Evolutionary conservation across 2,329 filamentous ascomycete species (phyloP), one percentile per base, ranked within the genome.

Genomic region (Parascedosporium putredinis): DNA sequence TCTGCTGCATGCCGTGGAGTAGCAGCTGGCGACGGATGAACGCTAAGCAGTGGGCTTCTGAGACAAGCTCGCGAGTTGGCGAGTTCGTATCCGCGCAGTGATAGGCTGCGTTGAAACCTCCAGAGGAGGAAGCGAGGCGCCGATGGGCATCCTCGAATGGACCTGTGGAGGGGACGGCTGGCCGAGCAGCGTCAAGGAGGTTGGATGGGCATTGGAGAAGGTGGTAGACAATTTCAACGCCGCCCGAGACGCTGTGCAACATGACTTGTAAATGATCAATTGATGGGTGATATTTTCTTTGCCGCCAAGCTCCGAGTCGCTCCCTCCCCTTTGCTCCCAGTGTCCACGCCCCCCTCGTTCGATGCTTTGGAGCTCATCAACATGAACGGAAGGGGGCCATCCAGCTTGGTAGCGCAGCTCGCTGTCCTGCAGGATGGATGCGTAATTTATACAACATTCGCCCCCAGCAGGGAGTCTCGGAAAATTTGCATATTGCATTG

Each of bases 61-160:
- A 20, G 38, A 42, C 16, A 20, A 42, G 38, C 23, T 42, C 38
- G 38, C 23, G 38, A 42, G 38, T 42, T 42, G 16, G 38, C 23
- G 38, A 42, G 38, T 42, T 42, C 38, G 38, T 42, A 42, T 42
- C 10, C 38, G n/a, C 38, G 16, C 38, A 42, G 23, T 42, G 38
- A 42, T 42, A 42, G 38, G 38, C 20, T 20, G 10, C 20, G 18
- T 10, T 16, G 20, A 18, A 23, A 20, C 36, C n/a, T n/a, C n/a
- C n/a, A n/a, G n/a, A n/a, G n/a, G n/a, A n/a, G 14, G 20, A 20
- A 20, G 38, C 16, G 12, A 42, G 38, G 16, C 38, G 16, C 16
- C 18, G 38, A 20, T 16, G n/a, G 20, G n/a, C n/a, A n/a, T n/a
- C n/a, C n/a, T n/a, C n/a, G n/a, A n/a, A n/a, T n/a, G n/a, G n/a